Base-by-base conservation (phyloP, 352 stramenopile genomes). In the Phytophthora multivora region DNA sequence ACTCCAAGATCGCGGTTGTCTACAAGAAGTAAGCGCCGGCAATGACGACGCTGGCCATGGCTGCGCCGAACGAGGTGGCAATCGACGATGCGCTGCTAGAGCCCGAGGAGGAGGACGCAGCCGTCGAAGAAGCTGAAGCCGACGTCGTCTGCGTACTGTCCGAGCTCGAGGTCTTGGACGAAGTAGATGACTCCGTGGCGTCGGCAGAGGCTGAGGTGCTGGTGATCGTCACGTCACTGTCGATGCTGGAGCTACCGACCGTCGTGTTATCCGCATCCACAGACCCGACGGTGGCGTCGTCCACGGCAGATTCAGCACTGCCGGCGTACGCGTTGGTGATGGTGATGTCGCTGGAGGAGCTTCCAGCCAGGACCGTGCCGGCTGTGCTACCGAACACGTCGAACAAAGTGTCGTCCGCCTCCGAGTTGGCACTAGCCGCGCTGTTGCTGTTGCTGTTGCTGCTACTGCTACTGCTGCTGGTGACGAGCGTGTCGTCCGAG, bases 251-350 rank as follows among this genome's bases (percentile, higher is more conserved):
- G 50, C 26, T 68, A 8, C 51, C 59, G 48, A 65, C 35, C 13
- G 38, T 49, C 21, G 16, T 43, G 21, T 62, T 69, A 18, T 53
- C 57, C 9, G 67, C 51, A 19, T 63, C 64, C 31, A 45, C 33
- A 26, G 86, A 75, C 4, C 76, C 80, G 13, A 90, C 54, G 16
- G 61, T 73, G 21, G 46, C 47, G 42, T 65, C 25, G 53, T 61
- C 33, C 21, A 51, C 15, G 36, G 21, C 35, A 54, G 66, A 48
- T 5, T 35, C 46, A 45, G 51, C 47, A 39, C 62, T 70, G 5
- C 18, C 49, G 5, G 49, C 25, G 31, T 28, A 50, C 31, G 53
- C 4, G 10, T 6, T 61, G 49, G 21, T 50, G 30, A 61, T 39
- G 15, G 5, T 15, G 7, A 57, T 40, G 38, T 53, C 13, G 25